Evolutionary conservation across 345 rosid genomes (phyloP).

Genomic region (Fremontodendron californicum): DNA sequence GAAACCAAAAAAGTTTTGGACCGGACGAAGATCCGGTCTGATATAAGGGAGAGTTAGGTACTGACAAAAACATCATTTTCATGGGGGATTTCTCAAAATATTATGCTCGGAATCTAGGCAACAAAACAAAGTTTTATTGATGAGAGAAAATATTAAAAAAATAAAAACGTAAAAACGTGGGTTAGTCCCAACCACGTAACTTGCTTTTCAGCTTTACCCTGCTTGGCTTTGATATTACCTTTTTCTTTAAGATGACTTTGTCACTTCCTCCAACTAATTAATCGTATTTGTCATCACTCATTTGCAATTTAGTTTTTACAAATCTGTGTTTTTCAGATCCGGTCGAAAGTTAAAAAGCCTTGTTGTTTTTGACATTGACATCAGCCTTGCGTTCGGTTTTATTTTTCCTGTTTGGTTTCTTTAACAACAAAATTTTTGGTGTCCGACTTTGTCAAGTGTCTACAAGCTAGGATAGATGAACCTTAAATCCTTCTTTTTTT

Average conservation of each 20-base stretch:
- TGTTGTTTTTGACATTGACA: neutral
- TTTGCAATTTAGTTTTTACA: neutral
- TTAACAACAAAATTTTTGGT: neutral
- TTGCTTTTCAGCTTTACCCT: neutral
- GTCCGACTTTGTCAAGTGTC: neutral
- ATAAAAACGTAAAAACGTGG: neutral
- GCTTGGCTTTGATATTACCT: neutral
- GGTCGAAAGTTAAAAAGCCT: neutral
- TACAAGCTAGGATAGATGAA: neutral
- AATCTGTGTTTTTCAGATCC: neutral
- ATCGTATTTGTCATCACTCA: neutral
- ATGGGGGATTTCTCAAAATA: slow-evolving; percentile 19
- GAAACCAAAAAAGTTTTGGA: neutral
- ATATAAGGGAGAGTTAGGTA: neutral
- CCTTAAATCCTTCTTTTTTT: no score
- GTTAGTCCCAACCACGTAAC: slow-evolving; percentile 8
- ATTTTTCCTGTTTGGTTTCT: neutral
- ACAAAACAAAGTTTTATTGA: slow-evolving; percentile 10
- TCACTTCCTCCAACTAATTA: neutral
- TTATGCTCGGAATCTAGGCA: slow-evolving; percentile 21
- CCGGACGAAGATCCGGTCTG: slow-evolving; percentile 11
- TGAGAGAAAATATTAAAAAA: no score
- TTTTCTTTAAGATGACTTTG: neutral
- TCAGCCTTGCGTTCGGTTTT: neutral
- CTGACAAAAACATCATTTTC: slow-evolving; percentile 30